Conservation (phyloP, 176 grass and related monocot genomes). For the Cenchrus purpureus region DNA sequence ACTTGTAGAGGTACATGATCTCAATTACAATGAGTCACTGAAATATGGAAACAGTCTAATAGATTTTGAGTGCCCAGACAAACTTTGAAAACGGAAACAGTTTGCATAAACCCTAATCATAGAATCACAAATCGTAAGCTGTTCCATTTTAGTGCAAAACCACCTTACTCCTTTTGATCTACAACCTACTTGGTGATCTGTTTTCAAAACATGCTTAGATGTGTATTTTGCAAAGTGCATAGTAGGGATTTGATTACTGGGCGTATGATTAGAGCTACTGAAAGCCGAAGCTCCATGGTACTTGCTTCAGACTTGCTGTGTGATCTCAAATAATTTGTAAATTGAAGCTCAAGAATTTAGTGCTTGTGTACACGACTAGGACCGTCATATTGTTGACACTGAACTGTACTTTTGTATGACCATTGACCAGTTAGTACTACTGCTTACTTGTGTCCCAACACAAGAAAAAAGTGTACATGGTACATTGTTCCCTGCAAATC, state of each 20-base stretch:
- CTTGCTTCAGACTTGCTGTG: not conserved
- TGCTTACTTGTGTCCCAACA: not conserved
- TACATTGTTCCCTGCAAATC: not conserved
- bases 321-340: not conserved
- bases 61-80: not conserved
- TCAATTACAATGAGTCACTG: too few species aligned
- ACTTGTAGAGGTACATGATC: not conserved
- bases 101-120: not conserved
- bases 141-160: not conserved
- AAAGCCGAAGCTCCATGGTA: not conserved
- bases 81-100: not conserved
- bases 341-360: not conserved
- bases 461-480: not conserved
- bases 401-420: constrained; percentile 3
- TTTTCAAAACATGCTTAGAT: not conserved
- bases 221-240: not conserved
- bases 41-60: too few species aligned
- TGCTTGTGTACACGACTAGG: not conserved
- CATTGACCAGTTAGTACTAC: not conserved
- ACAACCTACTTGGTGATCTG: not conserved
- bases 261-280: not conserved
- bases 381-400: not conserved
- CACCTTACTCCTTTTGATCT: not conserved
- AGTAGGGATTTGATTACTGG: not conserved
- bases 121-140: not conserved